These are phyloP conservation scores for Fusarium xylarioides DNA, from an alignment of 2,329 filamentous ascomycete species.

Conservation along the genomic window DNA sequence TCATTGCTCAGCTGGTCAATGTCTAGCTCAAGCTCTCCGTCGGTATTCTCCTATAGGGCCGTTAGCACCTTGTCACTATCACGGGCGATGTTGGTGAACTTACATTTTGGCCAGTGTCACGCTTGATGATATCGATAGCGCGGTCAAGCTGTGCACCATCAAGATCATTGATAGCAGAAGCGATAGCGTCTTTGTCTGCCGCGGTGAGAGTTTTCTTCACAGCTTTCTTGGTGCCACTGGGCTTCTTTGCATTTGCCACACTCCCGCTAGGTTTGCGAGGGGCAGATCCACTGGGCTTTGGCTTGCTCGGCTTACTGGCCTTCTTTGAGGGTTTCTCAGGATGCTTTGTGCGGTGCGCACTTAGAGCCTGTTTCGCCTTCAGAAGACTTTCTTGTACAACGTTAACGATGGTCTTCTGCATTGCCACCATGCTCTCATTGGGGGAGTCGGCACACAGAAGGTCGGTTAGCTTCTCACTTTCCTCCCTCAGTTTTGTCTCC, in stretches of 20 bases:
- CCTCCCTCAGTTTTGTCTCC: constrained; percentile 61
- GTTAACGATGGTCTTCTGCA: constrained; percentile 69
- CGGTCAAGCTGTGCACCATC: constrained; percentile 79
- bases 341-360: constrained; percentile 56
- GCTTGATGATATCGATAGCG: constrained; percentile 90
- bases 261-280: constrained; percentile 56
- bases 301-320: constrained; percentile 66
- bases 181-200: constrained; percentile 91
- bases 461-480: constrained; percentile 66
- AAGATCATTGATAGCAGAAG: constrained; percentile 82
- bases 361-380: constrained; percentile 73
- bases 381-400: constrained; percentile 77
- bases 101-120: constrained; percentile 80
- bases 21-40: constrained; percentile 67
- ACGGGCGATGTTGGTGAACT: constrained; percentile 47
- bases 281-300: constrained; percentile 50
- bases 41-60: constrained; percentile 61
- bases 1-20: constrained; percentile 66
- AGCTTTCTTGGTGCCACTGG: constrained; percentile 55
- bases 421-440: constrained; percentile 62
- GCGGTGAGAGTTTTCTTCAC: constrained; percentile 69
- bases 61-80: constrained; percentile 7
- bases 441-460: constrained; percentile 61
- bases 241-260: constrained; percentile 48
- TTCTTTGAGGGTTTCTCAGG: constrained; percentile 67